A percentile compares a stretch with the other conserved stretches of the same genome.
Evolutionary conservation across 2,329 filamentous ascomycete species (phyloP).

Genomic region (Gyromitra esculenta): DNA sequence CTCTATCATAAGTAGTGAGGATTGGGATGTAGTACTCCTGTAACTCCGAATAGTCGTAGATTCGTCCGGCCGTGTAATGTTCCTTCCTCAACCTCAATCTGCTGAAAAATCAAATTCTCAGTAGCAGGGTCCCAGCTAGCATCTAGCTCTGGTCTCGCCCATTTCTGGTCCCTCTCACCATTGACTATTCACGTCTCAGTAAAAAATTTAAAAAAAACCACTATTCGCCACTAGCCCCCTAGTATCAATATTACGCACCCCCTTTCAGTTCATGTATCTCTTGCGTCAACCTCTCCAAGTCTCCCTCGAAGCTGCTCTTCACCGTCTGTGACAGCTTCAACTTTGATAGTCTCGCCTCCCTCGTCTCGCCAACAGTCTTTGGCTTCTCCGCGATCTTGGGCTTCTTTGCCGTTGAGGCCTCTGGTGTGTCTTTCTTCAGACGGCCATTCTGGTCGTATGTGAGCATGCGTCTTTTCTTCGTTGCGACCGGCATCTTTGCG

Average conservation of each 20-base stretch:
- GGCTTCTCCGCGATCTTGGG: constrained; percentile 76
- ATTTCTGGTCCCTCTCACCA: constrained; percentile 91
- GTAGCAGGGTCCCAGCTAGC: constrained; percentile 69
- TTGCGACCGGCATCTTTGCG: constrained; percentile 33
- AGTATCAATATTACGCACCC: constrained; percentile 65
- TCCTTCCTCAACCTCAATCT: constrained; percentile 94
- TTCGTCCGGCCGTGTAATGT: constrained; percentile 76
- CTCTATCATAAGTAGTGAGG: constrained; percentile 7
- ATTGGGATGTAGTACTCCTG: constrained; percentile 67
- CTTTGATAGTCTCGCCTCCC: constrained; percentile 53
- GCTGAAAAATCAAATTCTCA: constrained; percentile 86
- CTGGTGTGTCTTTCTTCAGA: constrained; percentile 33
- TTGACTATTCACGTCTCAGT: constrained; percentile 63
- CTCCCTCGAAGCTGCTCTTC: constrained; percentile 96
- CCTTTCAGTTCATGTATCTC: constrained; percentile 82
- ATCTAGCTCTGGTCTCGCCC: constrained; percentile 74
- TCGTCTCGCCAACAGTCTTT: constrained; percentile 66
- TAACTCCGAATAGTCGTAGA: constrained; percentile 94
- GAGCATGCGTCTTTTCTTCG: constrained; percentile 47
- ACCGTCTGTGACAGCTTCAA: constrained; percentile 67
- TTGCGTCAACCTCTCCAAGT: constrained; percentile 94
- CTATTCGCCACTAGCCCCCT: background rate
- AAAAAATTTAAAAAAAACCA: background rate
- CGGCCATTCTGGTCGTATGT: constrained; percentile 41
- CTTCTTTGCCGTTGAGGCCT: constrained; percentile 70